Conservation (phyloP, 78 protist species). For the Goniomonas avonlea region DNA sequence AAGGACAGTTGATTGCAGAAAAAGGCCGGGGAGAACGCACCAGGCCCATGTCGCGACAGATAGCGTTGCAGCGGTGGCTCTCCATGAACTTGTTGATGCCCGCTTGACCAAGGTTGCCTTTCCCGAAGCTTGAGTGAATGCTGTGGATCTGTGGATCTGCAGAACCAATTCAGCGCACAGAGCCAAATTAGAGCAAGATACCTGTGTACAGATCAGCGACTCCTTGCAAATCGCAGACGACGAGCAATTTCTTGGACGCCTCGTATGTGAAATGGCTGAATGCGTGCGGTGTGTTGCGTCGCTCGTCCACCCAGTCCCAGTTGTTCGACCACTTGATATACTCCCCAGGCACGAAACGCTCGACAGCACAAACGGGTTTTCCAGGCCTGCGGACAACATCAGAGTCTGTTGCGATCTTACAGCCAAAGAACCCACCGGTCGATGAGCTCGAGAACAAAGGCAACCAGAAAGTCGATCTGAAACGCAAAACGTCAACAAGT, state of each 20-base stretch:
- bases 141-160: constrained; percentile 27
- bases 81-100: neutral
- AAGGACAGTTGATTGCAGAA: no score
- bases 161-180: no score
- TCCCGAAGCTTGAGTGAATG: neutral
- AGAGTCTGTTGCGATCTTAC: no score
- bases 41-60: constrained; percentile 1
- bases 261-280: constrained; percentile 23
- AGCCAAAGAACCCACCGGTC: no score
- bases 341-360: neutral
- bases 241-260: constrained; percentile 6
- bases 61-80: constrained; percentile 5
- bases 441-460: no score
- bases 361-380: constrained; percentile 6
- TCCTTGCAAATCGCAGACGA: constrained; percentile 22
- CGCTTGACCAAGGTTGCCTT: neutral
- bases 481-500: no score
- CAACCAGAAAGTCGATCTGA: no score
- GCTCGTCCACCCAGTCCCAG: constrained; percentile 20
- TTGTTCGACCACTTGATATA: constrained; percentile 23
- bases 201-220: no score
- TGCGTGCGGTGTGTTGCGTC: constrained; percentile 19
- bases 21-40: no score
- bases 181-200: no score
- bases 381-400: no score